Evolutionary conservation across 2,329 filamentous ascomycete genomes (phyloP).

Genomic region (Hymenoscyphus albidus): DNA sequence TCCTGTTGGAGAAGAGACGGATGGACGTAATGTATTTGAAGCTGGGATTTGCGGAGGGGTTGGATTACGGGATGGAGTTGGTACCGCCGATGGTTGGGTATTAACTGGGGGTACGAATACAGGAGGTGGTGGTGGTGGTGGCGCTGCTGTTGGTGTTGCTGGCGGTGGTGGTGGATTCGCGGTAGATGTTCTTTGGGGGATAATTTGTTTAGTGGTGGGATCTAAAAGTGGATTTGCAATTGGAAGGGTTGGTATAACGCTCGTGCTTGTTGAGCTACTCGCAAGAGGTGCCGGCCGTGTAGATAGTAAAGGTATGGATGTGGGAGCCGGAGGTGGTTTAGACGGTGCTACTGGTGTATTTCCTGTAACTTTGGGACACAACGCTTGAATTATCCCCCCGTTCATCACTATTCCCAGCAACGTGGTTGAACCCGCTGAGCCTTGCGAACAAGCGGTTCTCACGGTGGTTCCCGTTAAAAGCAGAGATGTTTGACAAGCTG

Average conservation of each 20-base stretch:
- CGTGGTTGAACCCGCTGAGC: conserved; percentile 24
- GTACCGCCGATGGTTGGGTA: not conserved
- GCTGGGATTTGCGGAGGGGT: not conserved
- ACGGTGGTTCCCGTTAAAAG: conserved; percentile 21
- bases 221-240: not conserved
- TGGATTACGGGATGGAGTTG: not conserved
- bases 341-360: conserved; percentile 9
- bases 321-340: not conserved
- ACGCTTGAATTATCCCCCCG: conserved; percentile 30
- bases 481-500: conserved; percentile 25
- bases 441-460: conserved; percentile 20
- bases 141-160: not conserved
- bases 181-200: not conserved
- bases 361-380: conserved; percentile 27
- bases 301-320: not conserved
- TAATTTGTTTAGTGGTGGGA: not conserved
- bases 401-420: conserved; percentile 32
- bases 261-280: conserved; percentile 4
- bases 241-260: not conserved
- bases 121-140: not conserved
- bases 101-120: not conserved
- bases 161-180: not conserved
- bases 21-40: not conserved
- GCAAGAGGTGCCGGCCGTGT: not conserved
- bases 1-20: not conserved